Base-by-base conservation (phyloP, 2,329 filamentous ascomycete genomes). In the Bipolaris bicolor region DNA sequence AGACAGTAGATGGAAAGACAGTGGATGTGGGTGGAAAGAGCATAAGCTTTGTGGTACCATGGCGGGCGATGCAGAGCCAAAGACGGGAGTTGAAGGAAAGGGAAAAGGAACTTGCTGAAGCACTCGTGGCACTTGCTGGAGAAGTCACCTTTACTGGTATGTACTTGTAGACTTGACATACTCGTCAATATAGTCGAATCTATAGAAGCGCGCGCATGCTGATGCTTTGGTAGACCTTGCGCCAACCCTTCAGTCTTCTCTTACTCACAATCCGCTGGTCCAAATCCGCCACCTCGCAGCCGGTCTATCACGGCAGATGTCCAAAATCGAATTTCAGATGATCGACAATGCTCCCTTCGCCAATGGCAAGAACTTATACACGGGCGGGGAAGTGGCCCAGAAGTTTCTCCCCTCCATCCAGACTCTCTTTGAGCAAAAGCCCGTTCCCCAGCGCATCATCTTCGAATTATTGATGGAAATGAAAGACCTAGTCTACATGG, bases 11-110 rank as follows among this genome's bases (percentile, higher is more conserved):
- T 39, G 57, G 62, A 20, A 66, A 64, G 54, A 53, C 58, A 10
- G 57, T 67, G 20, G 63, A 67, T 39, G 57, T 49, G 4, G 62
- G 55, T 5, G 68, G 66, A 33, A 71, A 66, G 60, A 73, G 71
- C 52, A 75, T 74, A 18, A 67, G 72, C 55, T 74, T 74, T 18
- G 70, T 74, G 13, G 71, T 75, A 33, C 71, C 72, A 61, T 75
- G 71, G 72, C 62, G 71, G 47, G 71, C 70, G 37, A 73, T 75
- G 71, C 71, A 74, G 56, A 66, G 69, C 11, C 71, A 74, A 52
- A 64, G 71, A 53, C 57, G 63, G 45, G 71, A 75, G 54, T 37
- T 74, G 56, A 60, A 62, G 5, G 69, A 72, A 50, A 73, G 68
- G 48, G 72, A 75, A 26, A 75, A 71, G 45, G 69, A 74, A 55